These are phyloP conservation scores for Diaporthe ampelina DNA, from an alignment of 2,329 filamentous ascomycete genomes.

Conservation along the genomic window DNA sequence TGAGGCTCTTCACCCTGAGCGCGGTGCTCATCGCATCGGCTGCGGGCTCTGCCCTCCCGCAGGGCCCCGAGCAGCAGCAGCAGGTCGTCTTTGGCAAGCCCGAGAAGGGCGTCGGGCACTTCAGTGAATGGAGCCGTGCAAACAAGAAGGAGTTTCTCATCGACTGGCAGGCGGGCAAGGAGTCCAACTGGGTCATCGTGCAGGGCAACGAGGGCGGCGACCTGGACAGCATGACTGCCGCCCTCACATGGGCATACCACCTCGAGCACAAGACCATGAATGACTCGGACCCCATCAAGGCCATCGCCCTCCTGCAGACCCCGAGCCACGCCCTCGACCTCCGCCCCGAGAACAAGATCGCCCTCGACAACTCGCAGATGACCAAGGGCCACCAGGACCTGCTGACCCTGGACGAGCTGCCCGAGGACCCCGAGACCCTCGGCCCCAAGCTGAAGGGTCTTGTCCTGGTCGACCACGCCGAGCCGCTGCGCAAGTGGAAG, in stretches of 20 bases:
- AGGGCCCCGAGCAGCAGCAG: conserved; percentile 24
- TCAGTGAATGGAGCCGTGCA: conserved; percentile 62
- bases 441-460: conserved; percentile 58
- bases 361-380: conserved; percentile 60
- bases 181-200: conserved; percentile 60
- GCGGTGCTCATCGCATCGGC: conserved; percentile 32
- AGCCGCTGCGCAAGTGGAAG: conserved; percentile 58
- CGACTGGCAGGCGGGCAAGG: conserved; percentile 59
- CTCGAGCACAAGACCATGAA: conserved; percentile 59
- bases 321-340: conserved; percentile 60
- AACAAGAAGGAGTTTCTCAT: conserved; percentile 61
- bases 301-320: conserved; percentile 61
- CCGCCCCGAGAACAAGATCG: conserved; percentile 62
- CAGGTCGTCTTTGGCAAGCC: conserved; percentile 33
- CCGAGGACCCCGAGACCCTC: conserved; percentile 60
- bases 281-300: conserved; percentile 57
- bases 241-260: conserved; percentile 63
- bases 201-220: conserved; percentile 62
- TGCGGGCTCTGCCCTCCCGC: background rate
- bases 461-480: conserved; percentile 59
- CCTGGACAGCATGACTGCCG: conserved; percentile 58
- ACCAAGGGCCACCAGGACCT: conserved; percentile 60
- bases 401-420: conserved; percentile 61
- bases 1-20: conserved; percentile 10
- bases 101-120: conserved; percentile 58